Evolutionary conservation across 345 rosid species (phyloP).

Genomic region (Viola odorata): DNA sequence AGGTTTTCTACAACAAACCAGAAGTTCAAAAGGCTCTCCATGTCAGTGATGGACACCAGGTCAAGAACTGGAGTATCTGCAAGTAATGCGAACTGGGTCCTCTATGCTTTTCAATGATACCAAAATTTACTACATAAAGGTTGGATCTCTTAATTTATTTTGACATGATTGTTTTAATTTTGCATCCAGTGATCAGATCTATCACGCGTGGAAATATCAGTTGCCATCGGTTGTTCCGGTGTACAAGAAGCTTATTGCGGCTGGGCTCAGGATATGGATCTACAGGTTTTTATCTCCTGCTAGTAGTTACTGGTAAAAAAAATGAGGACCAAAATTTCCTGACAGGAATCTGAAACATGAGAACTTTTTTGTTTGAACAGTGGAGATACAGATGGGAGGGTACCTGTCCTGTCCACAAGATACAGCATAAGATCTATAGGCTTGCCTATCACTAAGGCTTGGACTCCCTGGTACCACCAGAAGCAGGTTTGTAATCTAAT

Average conservation of each 20-base stretch:
- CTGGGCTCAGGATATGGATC: constrained; percentile 78
- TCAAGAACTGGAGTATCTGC: constrained; percentile 90
- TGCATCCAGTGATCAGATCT: constrained; percentile 46
- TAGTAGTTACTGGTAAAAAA: too few species aligned
- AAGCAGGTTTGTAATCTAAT: constrained; percentile 45
- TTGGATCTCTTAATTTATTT: not conserved
- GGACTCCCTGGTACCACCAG: constrained; percentile 88
- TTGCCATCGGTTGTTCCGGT: constrained; percentile 69
- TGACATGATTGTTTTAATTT: not conserved
- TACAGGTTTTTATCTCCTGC: constrained; percentile 52
- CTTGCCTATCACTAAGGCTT: constrained; percentile 53
- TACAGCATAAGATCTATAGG: constrained; percentile 60
- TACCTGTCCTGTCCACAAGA: constrained; percentile 79
- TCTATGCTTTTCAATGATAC: not conserved
- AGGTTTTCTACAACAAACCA: constrained; percentile 60
- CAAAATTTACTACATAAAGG: not conserved
- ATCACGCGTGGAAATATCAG: constrained; percentile 45
- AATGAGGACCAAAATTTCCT: too few species aligned
- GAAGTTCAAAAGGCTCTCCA: constrained; percentile 87
- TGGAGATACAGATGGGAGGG: constrained; percentile 98
- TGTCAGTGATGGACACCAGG: constrained; percentile 53
- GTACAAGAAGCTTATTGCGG: constrained; percentile 69
- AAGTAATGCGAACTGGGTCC: constrained; percentile 38
- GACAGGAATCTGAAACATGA: too few species aligned
- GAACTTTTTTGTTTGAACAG: constrained; percentile 30